A percentile compares a stretch with the other conserved stretches of the same genome.
Conservation (phyloP, 1,284 basidiomycete genomes). For the Cryptococcus sp. region DNA sequence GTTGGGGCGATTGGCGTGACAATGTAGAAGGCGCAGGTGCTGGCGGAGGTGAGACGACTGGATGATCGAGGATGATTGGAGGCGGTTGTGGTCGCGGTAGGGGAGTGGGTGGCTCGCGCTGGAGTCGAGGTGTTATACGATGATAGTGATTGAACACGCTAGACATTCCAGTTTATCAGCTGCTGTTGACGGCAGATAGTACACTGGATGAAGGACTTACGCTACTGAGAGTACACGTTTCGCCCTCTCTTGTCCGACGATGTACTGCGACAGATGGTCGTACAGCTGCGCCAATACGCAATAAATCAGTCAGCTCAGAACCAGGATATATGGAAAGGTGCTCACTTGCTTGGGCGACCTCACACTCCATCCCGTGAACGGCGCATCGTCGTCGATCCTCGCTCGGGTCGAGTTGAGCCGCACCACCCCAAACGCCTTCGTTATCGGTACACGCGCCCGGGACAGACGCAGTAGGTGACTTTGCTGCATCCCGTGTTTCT, state of each 20-base stretch:
- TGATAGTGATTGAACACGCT: conserved; percentile 94
- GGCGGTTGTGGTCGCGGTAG: conserved; percentile 27
- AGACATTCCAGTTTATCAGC: background rate
- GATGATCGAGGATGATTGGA: conserved; percentile 14
- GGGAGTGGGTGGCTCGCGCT: conserved; percentile 55
- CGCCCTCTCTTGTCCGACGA: conserved; percentile 88
- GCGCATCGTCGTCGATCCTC: conserved; percentile 2
- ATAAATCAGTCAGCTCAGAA: too few relatives aligned
- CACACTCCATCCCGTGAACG: conserved; percentile 24
- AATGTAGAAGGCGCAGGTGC: conserved; percentile 1
- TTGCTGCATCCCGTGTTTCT: background rate
- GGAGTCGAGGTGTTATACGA: conserved; percentile 57
- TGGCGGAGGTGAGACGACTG: conserved; percentile 2
- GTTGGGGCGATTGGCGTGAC: conserved; percentile 1
- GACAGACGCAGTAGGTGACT: background rate
- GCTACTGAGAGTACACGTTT: conserved; percentile 92
- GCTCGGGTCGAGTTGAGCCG: background rate
- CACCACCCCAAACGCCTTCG: background rate
- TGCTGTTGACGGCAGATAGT: background rate
- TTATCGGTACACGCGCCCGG: background rate
- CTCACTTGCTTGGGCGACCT: conserved; percentile 29
- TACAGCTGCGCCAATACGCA: conserved; percentile 61
- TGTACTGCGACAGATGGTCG: conserved; percentile 82
- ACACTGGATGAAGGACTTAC: conserved; percentile 56
- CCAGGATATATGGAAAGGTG: background rate